Evolutionary conservation across 805 yeast species (phyloP).

Genomic region (Saccharomycopsis sp.): DNA sequence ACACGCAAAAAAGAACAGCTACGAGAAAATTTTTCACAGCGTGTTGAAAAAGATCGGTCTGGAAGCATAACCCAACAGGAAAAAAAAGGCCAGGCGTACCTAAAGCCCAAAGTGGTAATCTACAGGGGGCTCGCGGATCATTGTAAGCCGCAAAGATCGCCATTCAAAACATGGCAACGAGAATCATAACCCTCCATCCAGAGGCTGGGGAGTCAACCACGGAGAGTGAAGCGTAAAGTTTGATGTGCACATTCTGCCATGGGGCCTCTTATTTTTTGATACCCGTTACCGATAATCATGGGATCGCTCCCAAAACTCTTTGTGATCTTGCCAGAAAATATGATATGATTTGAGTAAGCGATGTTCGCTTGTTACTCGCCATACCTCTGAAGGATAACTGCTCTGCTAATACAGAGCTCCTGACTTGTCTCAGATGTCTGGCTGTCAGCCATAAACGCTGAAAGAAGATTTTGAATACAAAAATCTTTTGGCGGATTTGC

Average conservation of each 20-base stretch:
- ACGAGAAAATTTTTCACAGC: background rate
- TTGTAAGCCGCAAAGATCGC: background rate
- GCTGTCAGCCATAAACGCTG: background rate
- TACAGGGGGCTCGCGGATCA: background rate
- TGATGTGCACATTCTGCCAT: background rate
- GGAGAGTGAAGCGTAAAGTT: background rate
- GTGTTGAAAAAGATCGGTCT: background rate
- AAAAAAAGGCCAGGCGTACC: background rate
- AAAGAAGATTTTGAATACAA: too few species aligned
- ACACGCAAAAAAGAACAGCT: background rate
- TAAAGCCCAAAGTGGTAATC: background rate
- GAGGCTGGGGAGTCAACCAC: too few species aligned
- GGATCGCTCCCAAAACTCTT: too few species aligned
- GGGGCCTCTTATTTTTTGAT: too few species aligned
- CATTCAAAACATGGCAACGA: background rate
- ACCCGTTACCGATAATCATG: too few species aligned
- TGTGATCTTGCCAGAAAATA: too few species aligned
- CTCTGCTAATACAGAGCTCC: too few species aligned
- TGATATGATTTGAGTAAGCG: background rate
- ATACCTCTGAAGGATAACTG: too few species aligned
- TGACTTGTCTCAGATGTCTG: background rate
- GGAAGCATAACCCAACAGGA: background rate
- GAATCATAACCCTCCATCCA: background rate
- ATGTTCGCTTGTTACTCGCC: background rate
- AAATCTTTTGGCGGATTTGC: too few species aligned